phyloP scores from a whole-genome alignment of 169 alveolate species.

The Cryptosporidium ryanae region DNA sequence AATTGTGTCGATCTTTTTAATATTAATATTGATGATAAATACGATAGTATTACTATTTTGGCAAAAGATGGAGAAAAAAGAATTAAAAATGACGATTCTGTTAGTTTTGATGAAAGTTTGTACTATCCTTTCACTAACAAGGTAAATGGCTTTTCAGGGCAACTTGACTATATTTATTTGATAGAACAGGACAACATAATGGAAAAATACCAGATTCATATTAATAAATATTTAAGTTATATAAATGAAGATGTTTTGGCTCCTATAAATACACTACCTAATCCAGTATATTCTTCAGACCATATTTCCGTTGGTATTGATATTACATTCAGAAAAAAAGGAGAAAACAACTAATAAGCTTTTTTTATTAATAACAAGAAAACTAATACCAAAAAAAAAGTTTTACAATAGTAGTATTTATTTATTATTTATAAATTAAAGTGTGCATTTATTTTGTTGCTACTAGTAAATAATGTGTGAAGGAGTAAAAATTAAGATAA shows the following conservation, averaged over 20 bases:
- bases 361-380: neutral
- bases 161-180: constrained; percentile 56
- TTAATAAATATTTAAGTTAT: constrained; percentile 33
- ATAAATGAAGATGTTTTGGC: constrained; percentile 1
- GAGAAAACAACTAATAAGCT: neutral
- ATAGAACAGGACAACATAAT: constrained; percentile 10
- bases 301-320: constrained; percentile 68
- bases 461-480: no score
- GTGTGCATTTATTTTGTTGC: no score
- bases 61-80: neutral
- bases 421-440: neutral
- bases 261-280: constrained; percentile 42
- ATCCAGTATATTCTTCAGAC: constrained; percentile 64
- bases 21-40: constrained; percentile 10
- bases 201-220: constrained; percentile 2
- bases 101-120: neutral
- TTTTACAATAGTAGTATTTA: neutral
- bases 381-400: neutral
- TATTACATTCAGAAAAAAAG: constrained; percentile 26
- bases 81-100: constrained; percentile 5
- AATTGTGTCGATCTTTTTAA: constrained; percentile 49
- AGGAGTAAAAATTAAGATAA: no score
- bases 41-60: neutral
- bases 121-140: constrained; percentile 63
- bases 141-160: constrained; percentile 60